Conservation (phyloP, 768 basidiomycete species). For the Mycena vulgaris region DNA sequence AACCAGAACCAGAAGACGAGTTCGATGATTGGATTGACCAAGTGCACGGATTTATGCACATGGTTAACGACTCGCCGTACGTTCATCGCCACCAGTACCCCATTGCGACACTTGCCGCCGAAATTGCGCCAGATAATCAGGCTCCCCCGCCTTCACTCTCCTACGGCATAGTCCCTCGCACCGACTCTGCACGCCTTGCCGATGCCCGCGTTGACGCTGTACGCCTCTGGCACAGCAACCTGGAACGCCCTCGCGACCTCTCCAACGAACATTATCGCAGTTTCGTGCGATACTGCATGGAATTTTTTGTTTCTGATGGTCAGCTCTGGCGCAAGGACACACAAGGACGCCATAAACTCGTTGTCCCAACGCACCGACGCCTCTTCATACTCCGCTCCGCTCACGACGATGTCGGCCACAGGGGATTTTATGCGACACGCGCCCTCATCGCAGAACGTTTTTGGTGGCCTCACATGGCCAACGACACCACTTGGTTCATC, state of each 20-base stretch:
- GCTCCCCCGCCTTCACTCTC: slow-evolving; percentile 2
- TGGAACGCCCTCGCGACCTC: slow-evolving; percentile 23
- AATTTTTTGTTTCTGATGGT: slow-evolving; percentile 38
- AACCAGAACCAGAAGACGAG: slow-evolving; percentile 36
- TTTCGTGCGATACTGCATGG: slow-evolving; percentile 39
- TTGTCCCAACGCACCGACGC: slow-evolving; percentile 34
- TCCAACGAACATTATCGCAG: slow-evolving; percentile 26
- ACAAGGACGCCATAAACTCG: slow-evolving; percentile 41
- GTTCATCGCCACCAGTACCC: neutral
- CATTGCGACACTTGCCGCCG: neutral
- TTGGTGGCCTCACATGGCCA: slow-evolving; percentile 43
- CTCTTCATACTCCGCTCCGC: slow-evolving; percentile 36
- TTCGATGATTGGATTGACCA: slow-evolving; percentile 20
- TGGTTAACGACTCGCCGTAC: slow-evolving; percentile 21
- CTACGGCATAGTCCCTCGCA: neutral
- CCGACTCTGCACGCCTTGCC: slow-evolving; percentile 2
- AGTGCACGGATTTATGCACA: slow-evolving; percentile 29
- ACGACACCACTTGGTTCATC: slow-evolving; percentile 41
- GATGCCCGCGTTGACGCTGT: slow-evolving; percentile 26
- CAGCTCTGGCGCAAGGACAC: slow-evolving; percentile 44
- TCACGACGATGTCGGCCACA: slow-evolving; percentile 43
- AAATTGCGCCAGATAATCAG: neutral
- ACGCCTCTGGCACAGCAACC: slow-evolving; percentile 22
- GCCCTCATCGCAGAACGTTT: slow-evolving; percentile 41
- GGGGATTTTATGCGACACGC: slow-evolving; percentile 43